Evolutionary conservation across 148 eudicot genomes (phyloP), one percentile per base, ranked within the genome.

Genomic region (Salicornia ramosissima): DNA sequence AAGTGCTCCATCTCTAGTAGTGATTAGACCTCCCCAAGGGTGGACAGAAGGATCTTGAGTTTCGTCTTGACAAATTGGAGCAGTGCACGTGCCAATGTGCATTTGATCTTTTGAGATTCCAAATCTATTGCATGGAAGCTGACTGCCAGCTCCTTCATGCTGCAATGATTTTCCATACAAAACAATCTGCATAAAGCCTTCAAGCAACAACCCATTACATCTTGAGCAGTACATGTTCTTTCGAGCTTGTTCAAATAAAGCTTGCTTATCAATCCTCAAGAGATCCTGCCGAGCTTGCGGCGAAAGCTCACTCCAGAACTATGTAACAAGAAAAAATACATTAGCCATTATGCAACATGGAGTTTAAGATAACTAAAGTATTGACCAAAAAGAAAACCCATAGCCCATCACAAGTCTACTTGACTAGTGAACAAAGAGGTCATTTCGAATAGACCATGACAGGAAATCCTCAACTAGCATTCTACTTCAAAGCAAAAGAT

Each of bases 151-250:
- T 76, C 82, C 86, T 58, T 94, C 96, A 47, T 87, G 89, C 74
- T 82, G 96, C 77, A 88, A 75, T 67, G 98, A 86, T 85, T 94
- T 94, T 47, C 96, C 97, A 78, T 88, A 84, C 88, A 88, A 83
- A 69, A 87, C 88, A 78, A 94, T 94, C 81, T 90, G 97, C 85
- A 83, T 74, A 76, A 87, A 90, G 19, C 97, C 92, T 82, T 90
- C 98, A 57, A 90, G 96, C 81, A 94, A 83, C 60, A 94, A 78
- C 61, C 98, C 98, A 50, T 87, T 90, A 86, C 98, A 94, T 78
- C 98, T 90, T 51, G 98, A 90, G 74, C 98, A 94, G 72, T 94
- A 94, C 88, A 87, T 82, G 74, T 90, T 94, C 74, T 94, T 94
- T 68, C 98, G 97, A 69, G 98, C 97, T 82, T 90, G 92, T 86